A percentile compares a stretch with the other conserved stretches of the same genome.
Conservation (phyloP, 2,329 filamentous ascomycete genomes). For the Ophiosphaerella narmari region DNA sequence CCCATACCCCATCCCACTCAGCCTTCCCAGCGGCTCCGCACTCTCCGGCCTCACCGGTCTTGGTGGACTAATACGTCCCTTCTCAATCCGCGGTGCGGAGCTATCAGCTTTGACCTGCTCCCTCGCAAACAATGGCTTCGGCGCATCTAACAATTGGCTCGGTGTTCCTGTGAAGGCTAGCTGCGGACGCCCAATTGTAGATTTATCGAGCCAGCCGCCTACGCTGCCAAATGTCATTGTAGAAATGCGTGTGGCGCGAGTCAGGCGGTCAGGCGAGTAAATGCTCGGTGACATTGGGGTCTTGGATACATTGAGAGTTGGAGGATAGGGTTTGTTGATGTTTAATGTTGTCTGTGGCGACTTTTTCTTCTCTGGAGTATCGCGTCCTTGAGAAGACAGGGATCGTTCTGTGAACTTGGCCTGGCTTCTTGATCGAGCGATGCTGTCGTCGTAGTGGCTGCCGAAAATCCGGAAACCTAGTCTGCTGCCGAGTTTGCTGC, state of each 20-base stretch:
- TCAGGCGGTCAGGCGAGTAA: slow-evolving; percentile 1
- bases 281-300: slow-evolving; percentile 2
- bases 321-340: not conserved
- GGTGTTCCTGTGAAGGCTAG: slow-evolving; percentile 14
- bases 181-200: slow-evolving; percentile 20
- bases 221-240: slow-evolving; percentile 11
- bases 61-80: slow-evolving; percentile 16
- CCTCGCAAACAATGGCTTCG: slow-evolving; percentile 19
- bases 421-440: not conserved
- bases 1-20: slow-evolving; percentile 33
- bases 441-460: not conserved
- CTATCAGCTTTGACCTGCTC: slow-evolving; percentile 6
- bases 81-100: slow-evolving; percentile 13
- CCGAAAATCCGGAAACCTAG: slow-evolving; percentile 22
- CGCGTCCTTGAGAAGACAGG: not conserved
- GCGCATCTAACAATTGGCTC: slow-evolving; percentile 20
- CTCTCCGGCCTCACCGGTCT: slow-evolving; percentile 21
- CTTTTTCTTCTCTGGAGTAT: not conserved
- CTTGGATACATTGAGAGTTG: not conserved
- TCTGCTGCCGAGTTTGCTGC: slow-evolving; percentile 22
- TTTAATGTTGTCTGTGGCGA: not conserved
- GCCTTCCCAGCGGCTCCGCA: slow-evolving; percentile 29
- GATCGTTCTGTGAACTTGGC: not conserved
- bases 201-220: slow-evolving; percentile 18
- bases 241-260: slow-evolving; percentile 3